Percentiles rank a stretch among this genome's conserved stretches.
phyloP scores from a whole-genome alignment of 306 rosid species.

The Medicago ruthenica region DNA sequence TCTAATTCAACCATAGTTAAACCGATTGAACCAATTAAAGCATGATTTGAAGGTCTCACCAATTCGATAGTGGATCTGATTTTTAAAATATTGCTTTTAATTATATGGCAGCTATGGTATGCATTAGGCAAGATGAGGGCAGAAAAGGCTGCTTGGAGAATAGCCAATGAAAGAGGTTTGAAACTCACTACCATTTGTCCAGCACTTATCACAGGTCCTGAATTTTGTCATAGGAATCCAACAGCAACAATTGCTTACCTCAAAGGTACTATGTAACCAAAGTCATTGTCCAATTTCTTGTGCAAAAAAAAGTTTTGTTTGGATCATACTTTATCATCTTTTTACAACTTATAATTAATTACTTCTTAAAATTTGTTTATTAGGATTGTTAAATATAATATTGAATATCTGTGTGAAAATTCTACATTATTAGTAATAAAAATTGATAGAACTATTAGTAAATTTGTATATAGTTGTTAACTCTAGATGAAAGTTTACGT shows the following conservation, averaged over 20 bases:
- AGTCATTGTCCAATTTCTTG: background rate
- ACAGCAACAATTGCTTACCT: slow-evolving; percentile 90
- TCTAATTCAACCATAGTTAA: background rate
- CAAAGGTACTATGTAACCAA: slow-evolving; percentile 61
- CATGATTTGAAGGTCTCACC: background rate
- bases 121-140: slow-evolving; percentile 83
- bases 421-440: too few species aligned
- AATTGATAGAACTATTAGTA: too few species aligned
- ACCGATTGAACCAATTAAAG: background rate
- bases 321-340: too few species aligned
- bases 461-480: too few species aligned
- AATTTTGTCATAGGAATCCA: slow-evolving; percentile 59
- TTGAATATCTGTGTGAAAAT: too few species aligned
- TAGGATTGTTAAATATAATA: too few species aligned
- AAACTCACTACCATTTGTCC: slow-evolving; percentile 80
- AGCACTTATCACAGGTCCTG: slow-evolving; percentile 72
- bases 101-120: slow-evolving; percentile 79
- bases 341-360: background rate
- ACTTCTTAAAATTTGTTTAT: too few species aligned
- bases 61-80: background rate
- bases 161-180: slow-evolving; percentile 70
- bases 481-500: background rate
- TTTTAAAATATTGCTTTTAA: background rate
- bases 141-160: slow-evolving; percentile 83
- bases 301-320: too few species aligned